These are phyloP conservation scores for Chaetomiaceae sp. DNA, from an alignment of 2,329 filamentous ascomycete genomes.

Conservation along the genomic window DNA sequence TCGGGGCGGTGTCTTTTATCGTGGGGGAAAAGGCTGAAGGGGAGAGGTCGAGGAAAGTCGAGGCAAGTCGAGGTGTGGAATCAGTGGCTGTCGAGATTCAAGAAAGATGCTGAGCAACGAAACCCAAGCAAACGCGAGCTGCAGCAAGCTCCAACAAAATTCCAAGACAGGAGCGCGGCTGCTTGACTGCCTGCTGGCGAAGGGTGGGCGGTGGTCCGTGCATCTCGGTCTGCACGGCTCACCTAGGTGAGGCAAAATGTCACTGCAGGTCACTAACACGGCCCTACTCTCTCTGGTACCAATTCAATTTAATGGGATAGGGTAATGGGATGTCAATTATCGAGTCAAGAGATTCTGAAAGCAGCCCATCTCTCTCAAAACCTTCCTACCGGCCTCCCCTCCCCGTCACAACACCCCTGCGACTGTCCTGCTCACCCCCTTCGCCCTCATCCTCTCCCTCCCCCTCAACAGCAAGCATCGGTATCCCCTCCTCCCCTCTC, in stretches of 20 bases:
- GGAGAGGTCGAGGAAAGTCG: not conserved
- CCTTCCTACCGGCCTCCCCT: too few relatives aligned
- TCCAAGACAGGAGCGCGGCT: constrained; percentile 14
- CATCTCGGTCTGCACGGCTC: constrained; percentile 2
- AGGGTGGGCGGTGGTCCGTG: constrained; percentile 12
- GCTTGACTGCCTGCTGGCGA: not conserved
- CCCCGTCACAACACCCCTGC: too few relatives aligned
- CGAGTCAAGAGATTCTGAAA: too few relatives aligned
- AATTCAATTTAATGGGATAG: too few relatives aligned
- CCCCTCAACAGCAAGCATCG: constrained; percentile 32
- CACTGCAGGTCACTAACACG: too few relatives aligned
- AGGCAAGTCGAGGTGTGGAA: not conserved
- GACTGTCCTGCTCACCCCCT: constrained; percentile 9
- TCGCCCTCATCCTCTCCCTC: constrained; percentile 24
- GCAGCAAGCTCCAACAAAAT: constrained; percentile 27
- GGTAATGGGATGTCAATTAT: too few relatives aligned
- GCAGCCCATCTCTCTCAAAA: too few relatives aligned
- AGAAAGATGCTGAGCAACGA: not conserved
- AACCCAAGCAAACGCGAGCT: constrained; percentile 8
- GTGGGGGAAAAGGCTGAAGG: not conserved
- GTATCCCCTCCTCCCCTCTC: constrained; percentile 33
- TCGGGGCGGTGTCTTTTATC: not conserved
- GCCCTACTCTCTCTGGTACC: too few relatives aligned
- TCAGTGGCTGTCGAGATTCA: not conserved
- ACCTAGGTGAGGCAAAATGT: constrained; percentile 6